Evolutionary conservation across 768 basidiomycete genomes (phyloP), one percentile per base, ranked within the genome.

Genomic region (Leccinum disarticulatum): DNA sequence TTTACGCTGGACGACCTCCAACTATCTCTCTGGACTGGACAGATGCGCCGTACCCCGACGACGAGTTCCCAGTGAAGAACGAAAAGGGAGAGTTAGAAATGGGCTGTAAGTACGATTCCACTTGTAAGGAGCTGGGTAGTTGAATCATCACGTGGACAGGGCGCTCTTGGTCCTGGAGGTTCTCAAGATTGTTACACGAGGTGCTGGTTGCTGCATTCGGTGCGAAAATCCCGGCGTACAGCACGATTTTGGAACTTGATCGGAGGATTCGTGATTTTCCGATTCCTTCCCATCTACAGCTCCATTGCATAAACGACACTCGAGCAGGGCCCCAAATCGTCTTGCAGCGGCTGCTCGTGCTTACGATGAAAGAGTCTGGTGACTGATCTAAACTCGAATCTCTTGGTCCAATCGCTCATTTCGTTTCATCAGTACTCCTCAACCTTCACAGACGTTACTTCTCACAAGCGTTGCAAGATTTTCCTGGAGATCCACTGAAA

Each of bases 371-470:
- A 63, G 85, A 87, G 70, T 74, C 74, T 25, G 79, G 85, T 82
- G 53, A 57, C 77, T 71, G 9, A 41, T 54, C 22, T 17, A 48
- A 51, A 27, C 31, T 11, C n/a, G 9, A 1, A 54, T 51, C 17
- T 36, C 41, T 4, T 54, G 38, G 31, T 13, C 11, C 17, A 25
- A 22, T 15, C 22, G 22, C 56, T 57, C 25, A 57, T 58, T 46
- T 36, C 47, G 3, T 25, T 15, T 35, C 0, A n/a, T 19, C 58
- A 87, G 87, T 81, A 0, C 75, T 89, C 35, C 73, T 90, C 31
- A 84, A 83, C 64, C 76, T 91, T 15, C 88, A 90, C 66, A 79
- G 88, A 30, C 77, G 83, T 15, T 88, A 87, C 69, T 87, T 90
- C 65, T 83, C 83, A 2, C 84, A 84, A 64, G 86, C 87, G 0